phyloP scores from a whole-genome alignment of 2,329 filamentous ascomycete species.

The Pleurostoma richardsiae region DNA sequence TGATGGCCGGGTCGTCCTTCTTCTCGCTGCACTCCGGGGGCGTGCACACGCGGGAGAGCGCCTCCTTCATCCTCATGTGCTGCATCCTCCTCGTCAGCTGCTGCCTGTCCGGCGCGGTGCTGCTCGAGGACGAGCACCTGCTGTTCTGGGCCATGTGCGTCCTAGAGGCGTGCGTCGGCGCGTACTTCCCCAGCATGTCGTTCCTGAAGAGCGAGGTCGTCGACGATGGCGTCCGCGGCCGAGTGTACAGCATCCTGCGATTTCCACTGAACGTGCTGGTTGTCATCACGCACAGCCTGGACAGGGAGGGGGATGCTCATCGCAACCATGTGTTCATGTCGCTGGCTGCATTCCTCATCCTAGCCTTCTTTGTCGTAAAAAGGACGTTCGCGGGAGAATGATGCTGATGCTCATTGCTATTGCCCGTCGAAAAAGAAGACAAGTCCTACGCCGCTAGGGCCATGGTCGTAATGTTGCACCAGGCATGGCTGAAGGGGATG shows the following conservation, averaged over 20 bases:
- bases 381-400: conserved; percentile 4
- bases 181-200: conserved; percentile 53
- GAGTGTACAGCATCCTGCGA: conserved; percentile 51
- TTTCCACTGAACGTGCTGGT: conserved; percentile 53
- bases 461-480: too few species aligned
- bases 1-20: conserved; percentile 49
- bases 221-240: conserved; percentile 47
- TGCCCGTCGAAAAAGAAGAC: too few species aligned
- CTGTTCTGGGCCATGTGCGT: conserved; percentile 53
- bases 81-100: conserved; percentile 23
- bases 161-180: conserved; percentile 51
- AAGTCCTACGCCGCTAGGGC: too few species aligned
- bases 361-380: conserved; percentile 13
- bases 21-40: conserved; percentile 28
- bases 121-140: conserved; percentile 33
- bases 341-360: conserved; percentile 5
- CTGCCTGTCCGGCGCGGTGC: conserved; percentile 33
- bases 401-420: too few species aligned
- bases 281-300: conserved; percentile 38
- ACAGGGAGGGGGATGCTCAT: conserved; percentile 30
- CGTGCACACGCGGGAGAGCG: conserved; percentile 18
- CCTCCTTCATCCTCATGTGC: conserved; percentile 27
- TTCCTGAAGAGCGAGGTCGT: conserved; percentile 48
- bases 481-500: too few species aligned
- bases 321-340: conserved; percentile 20